phyloP scores from a whole-genome alignment of 2,329 filamentous ascomycete species.

The Escovopsis sp. region DNA sequence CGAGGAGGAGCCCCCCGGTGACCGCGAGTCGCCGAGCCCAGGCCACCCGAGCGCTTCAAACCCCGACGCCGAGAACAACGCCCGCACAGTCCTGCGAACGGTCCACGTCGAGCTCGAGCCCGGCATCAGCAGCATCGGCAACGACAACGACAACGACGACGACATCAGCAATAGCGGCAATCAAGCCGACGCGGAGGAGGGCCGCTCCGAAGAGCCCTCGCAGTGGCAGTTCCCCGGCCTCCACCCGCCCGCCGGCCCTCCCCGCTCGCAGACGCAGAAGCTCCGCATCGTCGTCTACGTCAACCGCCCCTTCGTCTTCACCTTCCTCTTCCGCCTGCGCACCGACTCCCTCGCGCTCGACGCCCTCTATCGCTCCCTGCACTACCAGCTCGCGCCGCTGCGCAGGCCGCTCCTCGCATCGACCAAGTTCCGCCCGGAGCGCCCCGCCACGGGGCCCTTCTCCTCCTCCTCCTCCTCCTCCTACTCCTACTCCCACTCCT shows the following conservation, averaged over 20 bases:
- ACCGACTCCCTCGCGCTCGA: slow-evolving; percentile 44
- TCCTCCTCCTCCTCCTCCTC: too few species aligned
- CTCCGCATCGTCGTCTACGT: slow-evolving; percentile 60
- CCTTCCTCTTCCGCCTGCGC: slow-evolving; percentile 50
- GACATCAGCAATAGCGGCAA: slow-evolving; percentile 30
- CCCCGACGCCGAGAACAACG: slow-evolving; percentile 24
- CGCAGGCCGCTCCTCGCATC: slow-evolving; percentile 41
- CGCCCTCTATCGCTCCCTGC: slow-evolving; percentile 43
- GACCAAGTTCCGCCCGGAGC: slow-evolving; percentile 41
- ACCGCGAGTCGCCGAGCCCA: slow-evolving; percentile 16
- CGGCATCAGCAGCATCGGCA: slow-evolving; percentile 19
- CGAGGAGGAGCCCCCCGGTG: slow-evolving; percentile 26
- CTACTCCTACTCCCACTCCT: too few species aligned
- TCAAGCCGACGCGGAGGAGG: slow-evolving; percentile 31
- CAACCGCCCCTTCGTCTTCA: slow-evolving; percentile 62
- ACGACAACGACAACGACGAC: slow-evolving; percentile 16
- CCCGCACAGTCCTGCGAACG: slow-evolving; percentile 48
- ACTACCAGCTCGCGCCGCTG: slow-evolving; percentile 45
- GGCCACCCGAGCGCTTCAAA: slow-evolving; percentile 16
- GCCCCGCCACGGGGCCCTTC: slow-evolving; percentile 18
- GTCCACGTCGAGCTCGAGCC: slow-evolving; percentile 49
- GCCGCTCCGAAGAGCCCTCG: slow-evolving; percentile 16
- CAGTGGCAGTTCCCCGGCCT: slow-evolving; percentile 21
- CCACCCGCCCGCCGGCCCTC: slow-evolving; percentile 14
- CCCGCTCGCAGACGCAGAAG: slow-evolving; percentile 29